phyloP scores from a whole-genome alignment of 768 basidiomycete species.

The Cystofilobasidium ferigula region DNA sequence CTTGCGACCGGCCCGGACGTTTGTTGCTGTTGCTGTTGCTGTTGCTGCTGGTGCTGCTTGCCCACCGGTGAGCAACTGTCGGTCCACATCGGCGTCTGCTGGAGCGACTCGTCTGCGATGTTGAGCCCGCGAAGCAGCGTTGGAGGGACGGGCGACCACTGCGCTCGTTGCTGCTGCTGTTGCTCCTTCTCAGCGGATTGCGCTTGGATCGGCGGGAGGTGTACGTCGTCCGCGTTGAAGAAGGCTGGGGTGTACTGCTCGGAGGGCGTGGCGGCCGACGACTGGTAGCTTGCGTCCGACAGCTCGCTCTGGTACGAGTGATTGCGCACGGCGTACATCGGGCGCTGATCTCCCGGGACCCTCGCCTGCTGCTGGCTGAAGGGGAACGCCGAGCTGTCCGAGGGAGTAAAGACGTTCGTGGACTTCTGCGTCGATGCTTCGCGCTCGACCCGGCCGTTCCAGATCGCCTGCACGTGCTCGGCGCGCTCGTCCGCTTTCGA shows the following conservation, averaged over 20 bases:
- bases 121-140: not conserved
- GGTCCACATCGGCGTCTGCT: not conserved
- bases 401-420: not conserved
- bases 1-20: not conserved
- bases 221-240: not conserved
- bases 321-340: not conserved
- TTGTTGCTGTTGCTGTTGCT: no score
- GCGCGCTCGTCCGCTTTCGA: conserved; percentile 15
- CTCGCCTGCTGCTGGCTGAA: not conserved
- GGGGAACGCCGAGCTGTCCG: not conserved
- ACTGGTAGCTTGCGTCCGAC: not conserved
- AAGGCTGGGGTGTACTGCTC: not conserved
- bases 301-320: not conserved
- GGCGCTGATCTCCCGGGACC: not conserved
- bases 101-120: not conserved
- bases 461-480: conserved; percentile 15
- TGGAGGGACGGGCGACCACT: not conserved
- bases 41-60: no score
- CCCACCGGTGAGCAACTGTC: not conserved
- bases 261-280: not conserved
- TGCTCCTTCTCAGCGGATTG: not conserved
- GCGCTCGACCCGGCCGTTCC: not conserved
- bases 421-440: not conserved
- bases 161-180: no score
- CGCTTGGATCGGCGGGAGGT: conserved; percentile 1